Base-by-base conservation (phyloP, 148 eudicot species). In the Bassia scoparia region DNA sequence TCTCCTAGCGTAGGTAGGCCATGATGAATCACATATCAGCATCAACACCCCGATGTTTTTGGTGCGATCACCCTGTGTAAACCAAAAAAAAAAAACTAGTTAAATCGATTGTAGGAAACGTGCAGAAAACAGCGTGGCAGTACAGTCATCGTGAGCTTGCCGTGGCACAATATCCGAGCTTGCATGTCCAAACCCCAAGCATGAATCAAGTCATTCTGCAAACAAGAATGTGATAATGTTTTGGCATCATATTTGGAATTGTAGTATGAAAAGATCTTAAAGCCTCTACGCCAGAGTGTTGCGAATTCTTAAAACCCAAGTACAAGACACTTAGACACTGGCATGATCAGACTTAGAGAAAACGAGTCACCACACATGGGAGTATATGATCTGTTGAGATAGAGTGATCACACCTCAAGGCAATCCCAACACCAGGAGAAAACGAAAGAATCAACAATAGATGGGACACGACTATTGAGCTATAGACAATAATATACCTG, bases 131-230 rank as follows among this genome's bases (percentile, higher is more conserved):
- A 44, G 58, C 41, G n/a, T 13, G 10, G 7, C 7, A 53, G 33
- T n/a, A 31, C 15, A 15, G 63, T 18, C 15, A 12, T 34, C 29
- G 23, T 35, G 60, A 69, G 78, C 23, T 81, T 87, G 79, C 98
- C 96, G 88, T 91, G 31, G 91, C 97, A 83, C 98, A 95, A 73
- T 95, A 91, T 53, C 98, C 98, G n/a, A 95, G 88, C 83, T 80
- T 87, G n/a, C 72, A 87, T 84, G 78, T 95, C 98, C 66, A 95
- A 81, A 65, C 98, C 98, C 98, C 98, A 95, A 70, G 93, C 97
- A 75, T 95, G 98, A 75, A 91, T 88, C 78, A 90, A 85, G 80
- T 95, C 97, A 71, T 90, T 95, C 99, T 94, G 88, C 67, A 52
- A 56, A 70, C 8, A 35, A 29, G 4, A 43, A 31, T 27, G 59